These are phyloP conservation scores for Craspedostauros australis DNA, from an alignment of 108 stramenopile species.

Conservation along the genomic window DNA sequence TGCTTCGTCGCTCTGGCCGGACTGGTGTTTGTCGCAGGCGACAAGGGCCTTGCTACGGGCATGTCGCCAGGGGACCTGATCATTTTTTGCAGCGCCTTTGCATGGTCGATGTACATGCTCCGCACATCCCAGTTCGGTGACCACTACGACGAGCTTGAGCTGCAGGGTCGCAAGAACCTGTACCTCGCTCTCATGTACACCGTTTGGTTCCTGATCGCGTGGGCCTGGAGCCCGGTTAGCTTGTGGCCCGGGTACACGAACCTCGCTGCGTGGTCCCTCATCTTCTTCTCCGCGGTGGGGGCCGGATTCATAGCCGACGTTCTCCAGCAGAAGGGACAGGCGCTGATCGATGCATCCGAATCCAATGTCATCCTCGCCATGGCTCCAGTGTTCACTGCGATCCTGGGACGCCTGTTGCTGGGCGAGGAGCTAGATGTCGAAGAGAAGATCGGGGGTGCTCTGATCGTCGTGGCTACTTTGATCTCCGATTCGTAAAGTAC, in stretches of 20 bases:
- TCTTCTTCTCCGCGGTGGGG: slow-evolving; percentile 45
- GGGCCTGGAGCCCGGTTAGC: not conserved
- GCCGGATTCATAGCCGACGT: slow-evolving; percentile 54
- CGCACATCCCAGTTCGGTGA: slow-evolving; percentile 38
- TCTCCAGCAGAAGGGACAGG: slow-evolving; percentile 57
- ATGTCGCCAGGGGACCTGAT: slow-evolving; percentile 45
- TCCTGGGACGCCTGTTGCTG: slow-evolving; percentile 38
- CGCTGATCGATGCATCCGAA: slow-evolving; percentile 35
- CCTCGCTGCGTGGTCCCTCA: slow-evolving; percentile 24
- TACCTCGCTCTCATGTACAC: slow-evolving; percentile 48
- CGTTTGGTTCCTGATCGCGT: slow-evolving; percentile 31
- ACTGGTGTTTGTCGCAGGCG: slow-evolving; percentile 35
- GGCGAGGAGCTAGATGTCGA: slow-evolving; percentile 42
- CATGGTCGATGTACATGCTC: slow-evolving; percentile 62
- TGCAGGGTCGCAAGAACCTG: slow-evolving; percentile 41
- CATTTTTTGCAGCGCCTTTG: slow-evolving; percentile 47
- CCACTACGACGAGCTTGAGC: slow-evolving; percentile 30
- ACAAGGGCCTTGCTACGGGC: not conserved
- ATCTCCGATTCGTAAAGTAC: too few relatives aligned
- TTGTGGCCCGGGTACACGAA: slow-evolving; percentile 40
- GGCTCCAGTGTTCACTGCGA: slow-evolving; percentile 53
- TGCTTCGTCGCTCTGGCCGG: slow-evolving; percentile 46
- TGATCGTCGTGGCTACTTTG: slow-evolving; percentile 19
- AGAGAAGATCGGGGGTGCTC: slow-evolving; percentile 42
- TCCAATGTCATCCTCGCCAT: slow-evolving; percentile 57